A percentile compares a stretch with the other conserved stretches of the same genome.
Conservation (phyloP, 2,329 filamentous ascomycete species). For the Botrytis porri region DNA sequence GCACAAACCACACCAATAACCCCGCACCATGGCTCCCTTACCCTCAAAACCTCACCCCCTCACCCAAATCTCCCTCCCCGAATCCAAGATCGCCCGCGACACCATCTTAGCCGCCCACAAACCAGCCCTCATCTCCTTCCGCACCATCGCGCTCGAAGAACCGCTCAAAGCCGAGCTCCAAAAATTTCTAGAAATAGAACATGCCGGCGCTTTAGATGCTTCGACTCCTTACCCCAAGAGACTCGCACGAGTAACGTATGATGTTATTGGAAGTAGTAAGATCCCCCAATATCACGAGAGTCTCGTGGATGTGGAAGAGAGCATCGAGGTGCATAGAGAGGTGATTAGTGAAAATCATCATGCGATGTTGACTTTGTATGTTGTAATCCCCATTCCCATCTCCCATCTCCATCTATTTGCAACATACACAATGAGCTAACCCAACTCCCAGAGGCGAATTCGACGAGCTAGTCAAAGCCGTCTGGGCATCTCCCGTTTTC, state of each 20-base stretch:
- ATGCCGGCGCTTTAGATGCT: constrained; percentile 41
- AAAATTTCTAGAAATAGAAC: constrained; percentile 48
- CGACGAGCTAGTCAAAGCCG: background rate
- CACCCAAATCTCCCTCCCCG: constrained; percentile 44
- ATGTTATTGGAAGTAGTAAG: constrained; percentile 51
- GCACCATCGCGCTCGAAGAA: constrained; percentile 55
- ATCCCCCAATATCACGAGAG: constrained; percentile 54
- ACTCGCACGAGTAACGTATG: constrained; percentile 54
- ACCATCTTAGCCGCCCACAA: constrained; percentile 40
- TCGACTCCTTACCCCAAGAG: constrained; percentile 44
- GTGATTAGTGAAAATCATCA: constrained; percentile 48
- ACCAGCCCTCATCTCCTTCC: constrained; percentile 55
- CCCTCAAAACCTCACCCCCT: constrained; percentile 43
- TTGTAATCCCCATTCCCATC: constrained; percentile 22
- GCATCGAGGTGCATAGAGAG: constrained; percentile 44
- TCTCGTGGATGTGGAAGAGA: constrained; percentile 46
- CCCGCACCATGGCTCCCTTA: background rate
- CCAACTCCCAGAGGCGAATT: background rate
- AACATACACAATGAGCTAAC: background rate
- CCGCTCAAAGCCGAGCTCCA: constrained; percentile 51
- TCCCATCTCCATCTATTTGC: too few relatives aligned
- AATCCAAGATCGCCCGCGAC: constrained; percentile 52
- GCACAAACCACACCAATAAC: background rate
- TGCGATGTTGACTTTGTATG: constrained; percentile 47
- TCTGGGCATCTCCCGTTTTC: background rate